Evolutionary conservation across 192 early-diverging fungal genomes (phyloP).

Genomic region (Backusella tarrabulga): DNA sequence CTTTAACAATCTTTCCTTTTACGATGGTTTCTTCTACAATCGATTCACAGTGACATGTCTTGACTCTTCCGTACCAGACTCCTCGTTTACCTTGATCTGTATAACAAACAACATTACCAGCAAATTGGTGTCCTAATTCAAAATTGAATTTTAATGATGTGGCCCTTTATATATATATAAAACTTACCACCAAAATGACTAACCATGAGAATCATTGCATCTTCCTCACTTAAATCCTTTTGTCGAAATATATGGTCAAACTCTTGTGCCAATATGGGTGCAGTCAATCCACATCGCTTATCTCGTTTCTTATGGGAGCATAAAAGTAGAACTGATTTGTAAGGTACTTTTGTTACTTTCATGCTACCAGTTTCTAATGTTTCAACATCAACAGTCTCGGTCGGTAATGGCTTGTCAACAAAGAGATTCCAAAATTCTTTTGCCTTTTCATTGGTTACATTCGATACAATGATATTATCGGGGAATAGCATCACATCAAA

Average conservation of each 20-base stretch:
- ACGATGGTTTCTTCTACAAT: slow-evolving; percentile 46
- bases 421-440: slow-evolving; percentile 43
- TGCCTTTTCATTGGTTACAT: slow-evolving; percentile 39
- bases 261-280: slow-evolving; percentile 42
- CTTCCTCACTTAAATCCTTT: slow-evolving; percentile 33
- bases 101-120: slow-evolving; percentile 51
- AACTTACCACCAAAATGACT: slow-evolving; percentile 48
- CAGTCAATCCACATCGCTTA: slow-evolving; percentile 46
- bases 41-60: slow-evolving; percentile 41
- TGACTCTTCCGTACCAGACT: slow-evolving; percentile 51
- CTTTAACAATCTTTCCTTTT: slow-evolving; percentile 40
- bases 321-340: slow-evolving; percentile 39
- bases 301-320: slow-evolving; percentile 48
- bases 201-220: slow-evolving; percentile 35
- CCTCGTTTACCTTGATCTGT: slow-evolving; percentile 35
- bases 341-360: slow-evolving; percentile 9
- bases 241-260: slow-evolving; percentile 37
- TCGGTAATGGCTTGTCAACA: slow-evolving; percentile 3
- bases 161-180: neutral
- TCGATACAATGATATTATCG: slow-evolving; percentile 45
- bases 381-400: neutral
- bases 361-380: neutral
- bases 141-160: neutral
- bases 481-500: slow-evolving; percentile 43
- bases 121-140: slow-evolving; percentile 45